Conservation (phyloP, 2,329 filamentous ascomycete species). For the Sclerotinia glacialis region DNA sequence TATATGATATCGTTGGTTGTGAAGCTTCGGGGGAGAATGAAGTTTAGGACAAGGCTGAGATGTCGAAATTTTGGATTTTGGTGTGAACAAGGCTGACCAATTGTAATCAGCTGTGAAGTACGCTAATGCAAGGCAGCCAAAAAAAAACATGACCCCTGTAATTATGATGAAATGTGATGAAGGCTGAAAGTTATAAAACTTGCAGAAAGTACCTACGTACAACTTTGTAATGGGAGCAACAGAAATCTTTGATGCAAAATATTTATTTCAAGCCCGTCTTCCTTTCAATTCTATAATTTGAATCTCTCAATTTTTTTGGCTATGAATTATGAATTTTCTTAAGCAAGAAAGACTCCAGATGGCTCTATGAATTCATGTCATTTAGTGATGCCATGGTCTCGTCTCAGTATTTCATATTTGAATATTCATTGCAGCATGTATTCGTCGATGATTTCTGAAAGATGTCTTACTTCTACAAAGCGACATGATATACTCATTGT, state of each 20-base stretch:
- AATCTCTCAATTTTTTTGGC: neutral
- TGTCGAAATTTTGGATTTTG: constrained; percentile 16
- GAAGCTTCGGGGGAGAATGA: constrained; percentile 30
- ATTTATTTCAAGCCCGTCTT: neutral
- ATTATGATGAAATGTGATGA: neutral
- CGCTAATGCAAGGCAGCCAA: neutral
- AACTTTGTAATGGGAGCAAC: neutral
- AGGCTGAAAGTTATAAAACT: neutral
- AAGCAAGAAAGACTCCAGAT: neutral
- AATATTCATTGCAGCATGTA: neutral
- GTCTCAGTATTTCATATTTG: neutral
- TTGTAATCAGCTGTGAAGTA: neutral
- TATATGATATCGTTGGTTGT: constrained; percentile 28
- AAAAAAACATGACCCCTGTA: neutral
- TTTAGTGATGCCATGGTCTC: neutral
- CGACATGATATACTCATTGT: neutral
- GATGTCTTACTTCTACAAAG: neutral
- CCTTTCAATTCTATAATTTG: neutral
- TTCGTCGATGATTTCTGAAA: neutral
- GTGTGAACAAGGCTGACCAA: constrained; percentile 21
- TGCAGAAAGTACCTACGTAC: too few species aligned
- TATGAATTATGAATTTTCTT: neutral
- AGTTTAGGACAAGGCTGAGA: constrained; percentile 35
- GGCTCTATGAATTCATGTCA: neutral
- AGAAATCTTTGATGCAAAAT: neutral